Percentiles rank a stretch among this genome's conserved stretches.
phyloP scores from a whole-genome alignment of 768 basidiomycete species.

The Gloeopeniophorella convolvens region DNA sequence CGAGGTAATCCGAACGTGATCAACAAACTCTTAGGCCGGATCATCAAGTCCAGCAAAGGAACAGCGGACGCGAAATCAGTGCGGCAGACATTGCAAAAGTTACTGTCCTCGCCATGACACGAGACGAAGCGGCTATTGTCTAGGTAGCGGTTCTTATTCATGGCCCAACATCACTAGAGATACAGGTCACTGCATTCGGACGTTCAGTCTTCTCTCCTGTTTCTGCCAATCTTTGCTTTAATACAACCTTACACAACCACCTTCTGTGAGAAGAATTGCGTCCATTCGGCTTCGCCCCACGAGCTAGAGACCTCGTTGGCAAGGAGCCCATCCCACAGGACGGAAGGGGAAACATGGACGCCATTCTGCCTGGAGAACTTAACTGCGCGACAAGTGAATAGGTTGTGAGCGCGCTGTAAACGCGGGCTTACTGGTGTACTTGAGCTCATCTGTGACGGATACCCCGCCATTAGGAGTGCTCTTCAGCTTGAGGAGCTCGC shows the following conservation, averaged over 20 bases:
- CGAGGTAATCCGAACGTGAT: slow-evolving; percentile 71
- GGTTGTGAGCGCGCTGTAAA: not conserved
- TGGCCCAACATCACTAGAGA: not conserved
- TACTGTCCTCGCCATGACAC: slow-evolving; percentile 30
- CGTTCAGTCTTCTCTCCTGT: not conserved
- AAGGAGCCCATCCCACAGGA: slow-evolving; percentile 68
- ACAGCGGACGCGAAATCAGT: slow-evolving; percentile 66
- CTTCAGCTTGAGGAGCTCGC: slow-evolving; percentile 57
- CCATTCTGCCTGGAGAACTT: slow-evolving; percentile 89
- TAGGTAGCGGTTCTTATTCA: not conserved
- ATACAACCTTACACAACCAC: slow-evolving; percentile 32
- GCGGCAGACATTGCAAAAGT: slow-evolving; percentile 41
- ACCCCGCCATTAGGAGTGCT: slow-evolving; percentile 69
- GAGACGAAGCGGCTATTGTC: not conserved
- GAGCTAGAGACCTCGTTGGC: slow-evolving; percentile 70
- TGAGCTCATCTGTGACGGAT: slow-evolving; percentile 79
- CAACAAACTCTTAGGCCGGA: slow-evolving; percentile 75
- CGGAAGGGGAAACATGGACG: slow-evolving; percentile 86
- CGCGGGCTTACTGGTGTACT: slow-evolving; percentile 67
- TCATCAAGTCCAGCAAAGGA: slow-evolving; percentile 79
- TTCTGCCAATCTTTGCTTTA: slow-evolving; percentile 23
- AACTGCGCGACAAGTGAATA: slow-evolving; percentile 41
- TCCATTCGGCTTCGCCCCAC: slow-evolving; percentile 82
- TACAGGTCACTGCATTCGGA: not conserved
- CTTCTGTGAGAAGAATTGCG: slow-evolving; percentile 59